phyloP scores from a whole-genome alignment of 805 yeast genomes.

The Cyberlindnera veronae region DNA sequence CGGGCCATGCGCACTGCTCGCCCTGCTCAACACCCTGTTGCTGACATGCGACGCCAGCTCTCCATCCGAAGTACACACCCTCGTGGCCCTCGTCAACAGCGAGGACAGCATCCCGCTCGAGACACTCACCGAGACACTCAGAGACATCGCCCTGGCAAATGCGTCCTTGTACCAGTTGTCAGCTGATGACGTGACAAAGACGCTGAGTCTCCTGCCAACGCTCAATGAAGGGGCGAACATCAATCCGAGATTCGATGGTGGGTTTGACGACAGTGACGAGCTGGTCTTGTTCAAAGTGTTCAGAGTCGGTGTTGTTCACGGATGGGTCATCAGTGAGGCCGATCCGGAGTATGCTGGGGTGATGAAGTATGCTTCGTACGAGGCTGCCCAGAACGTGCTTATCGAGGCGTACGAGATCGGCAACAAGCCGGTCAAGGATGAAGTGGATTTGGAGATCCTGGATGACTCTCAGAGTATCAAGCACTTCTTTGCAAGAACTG shows the following conservation, averaged over 20 bases:
- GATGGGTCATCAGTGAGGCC: conserved; percentile 66
- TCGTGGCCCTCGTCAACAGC: conserved; percentile 32
- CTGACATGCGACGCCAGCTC: conserved; percentile 38
- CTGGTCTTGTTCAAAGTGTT: conserved; percentile 55
- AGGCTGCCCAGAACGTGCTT: conserved; percentile 55
- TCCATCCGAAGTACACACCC: conserved; percentile 24
- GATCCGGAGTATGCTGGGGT: conserved; percentile 34
- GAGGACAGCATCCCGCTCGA: conserved; percentile 33
- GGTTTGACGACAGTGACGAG: conserved; percentile 52
- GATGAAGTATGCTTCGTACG: conserved; percentile 46
- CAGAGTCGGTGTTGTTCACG: conserved; percentile 68
- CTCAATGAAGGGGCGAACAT: conserved; percentile 69
- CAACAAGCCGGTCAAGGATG: conserved; percentile 22
- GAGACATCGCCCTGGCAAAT: conserved; percentile 40
- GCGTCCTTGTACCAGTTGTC: conserved; percentile 22
- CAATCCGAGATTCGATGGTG: conserved; percentile 66
- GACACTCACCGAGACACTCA: conserved; percentile 46
- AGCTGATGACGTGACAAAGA: conserved; percentile 34
- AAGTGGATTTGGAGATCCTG: conserved; percentile 28
- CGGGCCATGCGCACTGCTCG: conserved; percentile 87
- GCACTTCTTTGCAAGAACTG: conserved; percentile 55
- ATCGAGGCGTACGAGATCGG: conserved; percentile 42
- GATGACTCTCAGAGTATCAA: conserved; percentile 35
- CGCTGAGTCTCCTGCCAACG: conserved; percentile 53
- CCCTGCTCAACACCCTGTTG: conserved; percentile 67